These are phyloP conservation scores for Poronia punctata DNA, from an alignment of 495 filamentous ascomycete species.

Conservation along the genomic window DNA sequence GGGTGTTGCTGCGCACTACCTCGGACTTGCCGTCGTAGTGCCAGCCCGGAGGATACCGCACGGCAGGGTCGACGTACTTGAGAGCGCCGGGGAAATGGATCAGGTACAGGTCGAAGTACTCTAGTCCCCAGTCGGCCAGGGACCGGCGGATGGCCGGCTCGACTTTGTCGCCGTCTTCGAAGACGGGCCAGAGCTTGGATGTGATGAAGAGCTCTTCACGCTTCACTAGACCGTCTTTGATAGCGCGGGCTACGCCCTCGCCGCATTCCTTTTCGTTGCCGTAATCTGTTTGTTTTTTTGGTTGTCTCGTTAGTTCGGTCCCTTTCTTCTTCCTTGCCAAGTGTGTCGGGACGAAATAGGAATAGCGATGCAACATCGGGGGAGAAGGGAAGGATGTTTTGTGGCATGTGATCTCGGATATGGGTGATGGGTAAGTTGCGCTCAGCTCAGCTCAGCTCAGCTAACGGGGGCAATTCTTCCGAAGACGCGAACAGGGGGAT, in stretches of 20 bases:
- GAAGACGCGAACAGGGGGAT: conserved; percentile 3
- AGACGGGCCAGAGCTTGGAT: conserved; percentile 89
- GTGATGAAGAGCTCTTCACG: conserved; percentile 86
- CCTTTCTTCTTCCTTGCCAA: background rate
- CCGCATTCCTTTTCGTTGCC: conserved; percentile 82
- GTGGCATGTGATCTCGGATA: too few relatives aligned
- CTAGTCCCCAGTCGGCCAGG: conserved; percentile 70
- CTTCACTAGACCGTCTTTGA: conserved; percentile 78
- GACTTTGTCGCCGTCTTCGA: conserved; percentile 68
- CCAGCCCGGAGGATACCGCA: conserved; percentile 79
- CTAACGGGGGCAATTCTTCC: conserved; percentile 3
- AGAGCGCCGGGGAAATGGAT: conserved; percentile 78
- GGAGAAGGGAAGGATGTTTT: too few relatives aligned
- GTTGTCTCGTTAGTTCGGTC: background rate
- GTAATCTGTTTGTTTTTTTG: conserved; percentile 53
- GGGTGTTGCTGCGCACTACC: conserved; percentile 56
- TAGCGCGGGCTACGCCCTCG: conserved; percentile 77
- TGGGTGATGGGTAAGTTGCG: too few relatives aligned
- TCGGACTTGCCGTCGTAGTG: conserved; percentile 49
- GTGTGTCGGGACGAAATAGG: too few relatives aligned
- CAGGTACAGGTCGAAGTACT: conserved; percentile 81
- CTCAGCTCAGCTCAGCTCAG: background rate
- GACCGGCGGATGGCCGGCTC: conserved; percentile 68
- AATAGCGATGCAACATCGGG: too few relatives aligned
- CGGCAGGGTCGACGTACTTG: conserved; percentile 68